phyloP scores from a whole-genome alignment of 352 stramenopile genomes.

The Phytophthora pistaciae region DNA sequence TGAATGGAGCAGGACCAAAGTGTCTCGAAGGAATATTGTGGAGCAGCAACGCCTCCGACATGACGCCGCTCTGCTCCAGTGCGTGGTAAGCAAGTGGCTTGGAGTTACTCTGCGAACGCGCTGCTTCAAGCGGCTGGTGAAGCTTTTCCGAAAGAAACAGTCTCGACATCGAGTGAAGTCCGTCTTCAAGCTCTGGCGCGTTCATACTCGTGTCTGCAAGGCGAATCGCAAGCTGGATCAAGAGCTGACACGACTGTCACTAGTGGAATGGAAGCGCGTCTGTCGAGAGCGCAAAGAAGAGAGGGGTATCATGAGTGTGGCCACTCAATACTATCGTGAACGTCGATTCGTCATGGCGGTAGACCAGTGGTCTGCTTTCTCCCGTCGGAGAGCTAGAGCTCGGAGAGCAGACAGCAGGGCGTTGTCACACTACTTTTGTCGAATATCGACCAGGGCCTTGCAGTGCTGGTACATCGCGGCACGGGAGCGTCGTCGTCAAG shows the following conservation, averaged over 20 bases:
- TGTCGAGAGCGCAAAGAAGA: slow-evolving; percentile 12
- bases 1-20: slow-evolving; percentile 7
- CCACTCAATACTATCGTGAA: slow-evolving; percentile 27
- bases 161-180: slow-evolving; percentile 11
- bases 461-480: slow-evolving; percentile 39
- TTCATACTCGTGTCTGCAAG: slow-evolving; percentile 15
- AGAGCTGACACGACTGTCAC: slow-evolving; percentile 5
- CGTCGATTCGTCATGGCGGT: slow-evolving; percentile 28
- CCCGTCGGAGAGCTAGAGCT: background rate
- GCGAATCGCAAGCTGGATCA: slow-evolving; percentile 16
- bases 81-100: slow-evolving; percentile 35
- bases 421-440: slow-evolving; percentile 39
- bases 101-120: slow-evolving; percentile 36
- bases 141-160: slow-evolving; percentile 55
- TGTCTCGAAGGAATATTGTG: slow-evolving; percentile 5
- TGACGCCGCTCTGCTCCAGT: slow-evolving; percentile 7
- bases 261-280: slow-evolving; percentile 30
- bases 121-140: slow-evolving; percentile 49
- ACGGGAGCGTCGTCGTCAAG: slow-evolving; percentile 21
- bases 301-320: background rate
- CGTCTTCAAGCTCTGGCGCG: slow-evolving; percentile 28
- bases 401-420: slow-evolving; percentile 28
- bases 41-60: slow-evolving; percentile 4
- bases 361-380: slow-evolving; percentile 18
- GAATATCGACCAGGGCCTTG: slow-evolving; percentile 27